Evolutionary conservation across 1,139 yeast species (phyloP), one percentile per base, ranked within the genome.

Genomic region (Diutina neorugosa): DNA sequence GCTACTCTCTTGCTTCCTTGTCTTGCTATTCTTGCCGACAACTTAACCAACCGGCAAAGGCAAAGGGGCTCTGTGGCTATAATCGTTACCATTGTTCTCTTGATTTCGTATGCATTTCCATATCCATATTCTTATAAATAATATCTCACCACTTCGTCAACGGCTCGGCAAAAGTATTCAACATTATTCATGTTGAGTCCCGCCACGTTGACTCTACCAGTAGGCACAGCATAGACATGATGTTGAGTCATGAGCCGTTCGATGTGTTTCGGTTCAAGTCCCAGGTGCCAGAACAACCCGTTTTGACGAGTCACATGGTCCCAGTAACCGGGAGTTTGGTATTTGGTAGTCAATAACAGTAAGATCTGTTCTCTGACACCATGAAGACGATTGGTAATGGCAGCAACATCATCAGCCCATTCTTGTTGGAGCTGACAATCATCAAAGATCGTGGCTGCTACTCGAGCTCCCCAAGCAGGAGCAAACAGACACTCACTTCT

Each of bases 281-380:
- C 77, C 31, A 74, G 63, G 61, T 58, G 72, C 77, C 77, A 74
- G 62, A 74, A 74, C 59, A 74, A 67, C 0, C 78, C 78, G 43
- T 65, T 63, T 59, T 70, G 77, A 27, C 62, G 59, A 27, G 64
- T 54, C n/a, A 71, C 68, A 52, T 66, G 65, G 43, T 63, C 65
- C 78, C 78, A 74, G 54, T 67, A 61, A 4, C 78, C 78, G 2
- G 78, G 78, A 20, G 78, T 73, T 12, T 60, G 59, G 58, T 69
- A 66, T 53, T 65, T 62, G 20, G 27, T 23, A 18, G 59, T 56
- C 55, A 74, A 66, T 53, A 61, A 66, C 21, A 62, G 59, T 47
- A 61, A 62, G 16, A 73, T 62, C 55, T 59, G 56, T 51, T 59
- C 52, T 59, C 78, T 66, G 44, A 71, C 60, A 5, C 55, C 56